Base-by-base conservation (phyloP, 2,329 filamentous ascomycete genomes). In the Xenosphaeropsis pyriputrescens region DNA sequence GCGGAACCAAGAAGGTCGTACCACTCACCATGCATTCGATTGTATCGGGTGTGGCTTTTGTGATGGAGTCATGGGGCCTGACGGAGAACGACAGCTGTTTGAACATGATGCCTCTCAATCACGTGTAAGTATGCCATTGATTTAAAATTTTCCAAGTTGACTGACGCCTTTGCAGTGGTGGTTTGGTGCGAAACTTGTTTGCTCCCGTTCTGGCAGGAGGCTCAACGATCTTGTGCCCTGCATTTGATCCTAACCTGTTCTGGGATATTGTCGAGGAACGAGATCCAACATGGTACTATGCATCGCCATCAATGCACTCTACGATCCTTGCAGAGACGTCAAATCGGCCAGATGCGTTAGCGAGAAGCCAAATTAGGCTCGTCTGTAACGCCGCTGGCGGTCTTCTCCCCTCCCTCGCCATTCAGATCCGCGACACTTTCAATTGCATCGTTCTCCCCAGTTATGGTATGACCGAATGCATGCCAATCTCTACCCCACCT, bases 391-490 rank as follows among this genome's bases (percentile, higher is more conserved):
- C 68, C 8, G 68, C 68, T 19, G 68, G 67, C 32, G 67, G 63
- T 17, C 55, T 72, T 2, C 55, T 71, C 2, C 68, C 69, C 1
- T 63, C 66, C 2, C 51, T 72, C 30, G 68, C 68, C 0, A 49
- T 52, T 18, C 63, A 62, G 37, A 55, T 73, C 8, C 58, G 60
- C 13, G 60, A 68, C 40, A 67, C 61, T 0, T 74, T 73, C 50
- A 53, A 59, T 9, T 69, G 65, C 39, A 59, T 58, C 2, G 62
- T 74, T 2, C 56, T 74, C 14, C 69, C 69, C 2, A 71, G 67
- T 43, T 73, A 74, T 45, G 70, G 68, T 14, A 72, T 74, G 69
- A 74, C 69, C 1, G 69, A 72, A 54, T 72, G 68, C 45, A 72
- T 72, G 66, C 69, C 68, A 1, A 72, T 72, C 34, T 68, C 66